Evolutionary conservation across 192 early-diverging fungal genomes (phyloP), one percentile per base, ranked within the genome.

Genomic region (Radiomyces spectabilis): DNA sequence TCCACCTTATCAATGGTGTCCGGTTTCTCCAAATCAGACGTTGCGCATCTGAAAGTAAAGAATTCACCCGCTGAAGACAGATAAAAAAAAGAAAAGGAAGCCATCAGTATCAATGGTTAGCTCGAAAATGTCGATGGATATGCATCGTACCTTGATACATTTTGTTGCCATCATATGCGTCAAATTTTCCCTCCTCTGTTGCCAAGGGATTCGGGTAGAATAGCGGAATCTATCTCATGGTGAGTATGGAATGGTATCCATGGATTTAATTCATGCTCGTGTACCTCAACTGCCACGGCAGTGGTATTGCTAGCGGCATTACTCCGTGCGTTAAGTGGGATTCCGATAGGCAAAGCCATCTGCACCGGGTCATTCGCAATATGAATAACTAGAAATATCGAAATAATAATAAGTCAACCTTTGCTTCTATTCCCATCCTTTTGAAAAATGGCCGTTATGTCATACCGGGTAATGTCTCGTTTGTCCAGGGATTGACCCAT

Each of bases 341-440:
- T 47, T n/a, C 7, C 12, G 16, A 12, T 16, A 29, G 55, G 55
- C 3, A 57, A n/a, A n/a, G 24, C 55, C 41, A 57, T 41, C 21
- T 57, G 55, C 15, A 57, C 55, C 15, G 55, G 55, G 30, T 57
- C 33, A 22, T 57, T 57, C 33, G 55, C 55, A 24, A 57, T 57
- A 26, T 57, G 55, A 16, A 57, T 26, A 6, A 57, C 55, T 37
- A 21, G 13, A 4, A 18, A 49, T 33, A 33, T 12, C 7, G 7
- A 19, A n/a, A n/a, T n/a, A n/a, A n/a, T n/a, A n/a, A n/a, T n/a
- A n/a, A n/a, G n/a, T n/a, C n/a, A 40, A 19, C 2, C 27, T 44
- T 21, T 18, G 10, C 10, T 19, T 44, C 3, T 44, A 44, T 2
- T 3, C 18, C 12, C 22, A 16, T 42, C 41, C 15, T 16, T 16